Base-by-base conservation (phyloP, 192 early-diverging fungal genomes). In the Phlyctochytrium bullatum region DNA sequence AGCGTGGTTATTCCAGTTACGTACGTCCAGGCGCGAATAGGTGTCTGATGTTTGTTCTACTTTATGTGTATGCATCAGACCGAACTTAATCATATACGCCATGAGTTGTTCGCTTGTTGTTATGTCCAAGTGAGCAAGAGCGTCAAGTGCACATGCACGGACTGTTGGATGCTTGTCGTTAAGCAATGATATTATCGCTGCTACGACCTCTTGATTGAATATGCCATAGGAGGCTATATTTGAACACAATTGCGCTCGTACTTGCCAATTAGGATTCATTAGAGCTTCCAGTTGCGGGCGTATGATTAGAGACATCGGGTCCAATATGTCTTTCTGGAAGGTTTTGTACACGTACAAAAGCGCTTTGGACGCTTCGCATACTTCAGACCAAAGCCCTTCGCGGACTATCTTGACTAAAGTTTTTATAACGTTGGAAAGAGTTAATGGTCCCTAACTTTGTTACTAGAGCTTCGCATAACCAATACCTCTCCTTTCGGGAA, bases 361-460 rank as follows among this genome's bases (percentile, higher is more conserved):
- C 2, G 77, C 81, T 67, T 80, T 79, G 16, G 73, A 73, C 1
- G 81, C 77, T 54, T 78, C 71, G 25, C 66, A 64, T 33, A 62
- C 67, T 57, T 83, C 77, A 31, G 69, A 67, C 73, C 74, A 74
- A 20, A 73, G 57, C 2, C 73, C 77, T 30, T 12, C 34, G 16
- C 59, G 47, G 23, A 82, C 34, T 27, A 78, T 52, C 10, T 71
- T n/a, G 17, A 78, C 23, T 17, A 78, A 62, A 1, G 73, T 52
- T 34, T 40, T 40, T 2, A 78, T 71, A 14, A 78, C 69, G 58
- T 61, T 67, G 34, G 62, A 51, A 24, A 78, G 40, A 23, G 69
- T 73, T 20, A 76, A 6, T n/a, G 67, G 67, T 3, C 35, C 57
- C 20, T 65, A 52, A 25, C 33, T 34, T 20, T 28, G 25, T 54